phyloP scores from a whole-genome alignment of 2,329 filamentous ascomycete genomes.

The Metarhizium guizhouense region DNA sequence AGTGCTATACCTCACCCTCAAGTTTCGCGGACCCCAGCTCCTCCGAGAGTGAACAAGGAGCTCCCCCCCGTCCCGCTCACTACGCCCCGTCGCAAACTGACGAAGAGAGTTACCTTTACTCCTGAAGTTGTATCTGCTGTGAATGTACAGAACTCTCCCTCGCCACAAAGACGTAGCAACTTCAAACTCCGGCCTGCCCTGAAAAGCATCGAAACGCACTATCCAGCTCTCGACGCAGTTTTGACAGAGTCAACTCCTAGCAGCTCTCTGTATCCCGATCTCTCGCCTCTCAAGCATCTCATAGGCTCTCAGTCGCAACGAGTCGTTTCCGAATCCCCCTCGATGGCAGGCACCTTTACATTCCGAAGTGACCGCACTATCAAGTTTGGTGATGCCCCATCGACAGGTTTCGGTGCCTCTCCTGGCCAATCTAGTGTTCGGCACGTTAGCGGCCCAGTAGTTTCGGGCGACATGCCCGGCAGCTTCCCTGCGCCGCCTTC shows the following conservation, averaged over 20 bases:
- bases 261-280: constrained; percentile 43
- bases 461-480: constrained; percentile 42
- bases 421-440: constrained; percentile 53
- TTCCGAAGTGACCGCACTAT: constrained; percentile 61
- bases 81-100: constrained; percentile 57
- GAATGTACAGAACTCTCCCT: constrained; percentile 42
- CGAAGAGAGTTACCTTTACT: constrained; percentile 75
- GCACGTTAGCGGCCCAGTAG: constrained; percentile 45
- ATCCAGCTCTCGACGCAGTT: constrained; percentile 21
- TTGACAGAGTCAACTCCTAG: constrained; percentile 16
- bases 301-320: constrained; percentile 16
- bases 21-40: constrained; percentile 37
- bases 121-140: constrained; percentile 51
- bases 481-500: constrained; percentile 36
- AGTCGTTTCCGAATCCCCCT: constrained; percentile 21
- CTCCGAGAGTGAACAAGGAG: constrained; percentile 38
- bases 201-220: constrained; percentile 13
- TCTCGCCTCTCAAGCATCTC: constrained; percentile 32
- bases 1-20: constrained; percentile 40
- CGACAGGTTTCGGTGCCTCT: constrained; percentile 45
- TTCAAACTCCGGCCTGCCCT: constrained; percentile 30
- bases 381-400: constrained; percentile 39
- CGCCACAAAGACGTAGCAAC: constrained; percentile 42
- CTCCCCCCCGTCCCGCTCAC: constrained; percentile 45
- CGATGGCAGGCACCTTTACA: constrained; percentile 50